Conservation (phyloP, 345 rosid genomes). For the Eucalyptus dawsonii region DNA sequence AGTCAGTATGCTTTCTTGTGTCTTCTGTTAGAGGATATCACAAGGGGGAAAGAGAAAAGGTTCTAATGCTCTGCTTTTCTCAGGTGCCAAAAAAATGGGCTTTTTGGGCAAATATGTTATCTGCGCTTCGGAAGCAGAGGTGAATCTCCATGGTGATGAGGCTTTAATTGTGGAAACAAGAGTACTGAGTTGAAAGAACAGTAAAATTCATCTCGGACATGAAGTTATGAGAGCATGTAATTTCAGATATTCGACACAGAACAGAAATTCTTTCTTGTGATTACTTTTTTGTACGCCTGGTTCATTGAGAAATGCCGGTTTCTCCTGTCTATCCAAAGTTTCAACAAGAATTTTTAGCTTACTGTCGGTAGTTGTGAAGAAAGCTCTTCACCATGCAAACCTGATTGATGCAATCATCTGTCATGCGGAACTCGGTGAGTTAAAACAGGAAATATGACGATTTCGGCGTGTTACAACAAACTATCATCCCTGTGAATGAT, state of each 20-base stretch:
- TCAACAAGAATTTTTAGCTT: neutral
- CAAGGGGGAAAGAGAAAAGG: neutral
- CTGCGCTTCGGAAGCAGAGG: neutral
- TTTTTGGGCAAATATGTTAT: conserved; percentile 1
- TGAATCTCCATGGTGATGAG: neutral
- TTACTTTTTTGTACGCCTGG: neutral
- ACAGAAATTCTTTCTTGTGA: neutral
- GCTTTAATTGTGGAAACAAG: neutral
- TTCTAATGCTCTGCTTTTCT: neutral
- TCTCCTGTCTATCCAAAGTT: neutral
- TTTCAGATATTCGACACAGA: neutral
- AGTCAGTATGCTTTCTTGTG: neutral
- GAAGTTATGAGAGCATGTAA: neutral
- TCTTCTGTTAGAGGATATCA: neutral
- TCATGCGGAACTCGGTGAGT: neutral
- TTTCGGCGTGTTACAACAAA: no score
- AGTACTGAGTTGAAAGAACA: neutral
- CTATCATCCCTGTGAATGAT: no score
- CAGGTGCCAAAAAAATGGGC: conserved; percentile 18
- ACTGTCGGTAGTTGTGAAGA: neutral
- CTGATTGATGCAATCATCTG: neutral
- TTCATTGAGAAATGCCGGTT: neutral
- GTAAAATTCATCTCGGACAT: neutral
- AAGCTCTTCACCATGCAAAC: neutral
- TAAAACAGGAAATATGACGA: no score